phyloP scores from a whole-genome alignment of 106 monocot species.

The Posidonia australis region DNA sequence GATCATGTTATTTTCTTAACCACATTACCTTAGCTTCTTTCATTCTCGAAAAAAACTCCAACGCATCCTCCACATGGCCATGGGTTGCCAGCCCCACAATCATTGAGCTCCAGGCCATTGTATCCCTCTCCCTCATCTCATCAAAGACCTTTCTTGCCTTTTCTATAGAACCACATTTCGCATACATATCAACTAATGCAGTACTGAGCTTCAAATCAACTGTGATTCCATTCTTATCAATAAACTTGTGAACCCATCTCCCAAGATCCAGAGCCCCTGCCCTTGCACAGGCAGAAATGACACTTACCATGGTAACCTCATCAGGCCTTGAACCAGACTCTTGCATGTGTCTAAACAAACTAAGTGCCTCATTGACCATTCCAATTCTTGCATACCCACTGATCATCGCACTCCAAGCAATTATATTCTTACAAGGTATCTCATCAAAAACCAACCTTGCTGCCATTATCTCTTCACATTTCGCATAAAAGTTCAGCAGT shows the following conservation, averaged over 20 bases:
- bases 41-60: constrained; percentile 61
- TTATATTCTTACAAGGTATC: constrained; percentile 58
- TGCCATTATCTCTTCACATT: constrained; percentile 47
- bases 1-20: not conserved
- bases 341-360: constrained; percentile 71
- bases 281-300: constrained; percentile 86
- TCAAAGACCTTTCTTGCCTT: constrained; percentile 61
- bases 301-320: constrained; percentile 92
- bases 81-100: constrained; percentile 69
- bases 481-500: constrained; percentile 63
- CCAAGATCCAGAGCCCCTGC: constrained; percentile 77
- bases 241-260: constrained; percentile 70
- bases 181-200: constrained; percentile 77
- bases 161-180: constrained; percentile 60
- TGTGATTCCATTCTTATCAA: constrained; percentile 55
- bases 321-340: constrained; percentile 49
- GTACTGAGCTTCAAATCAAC: constrained; percentile 73
- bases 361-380: constrained; percentile 65
- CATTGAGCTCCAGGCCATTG: constrained; percentile 82
- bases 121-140: constrained; percentile 49
- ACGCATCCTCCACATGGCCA: constrained; percentile 67
- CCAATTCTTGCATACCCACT: constrained; percentile 74
- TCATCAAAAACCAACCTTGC: constrained; percentile 63
- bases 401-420: constrained; percentile 91
- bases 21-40: constrained; percentile 42